Evolutionary conservation across 495 filamentous ascomycete species (phyloP), one percentile per base, ranked within the genome.

Genomic region (Clohesyomyces aquaticus): DNA sequence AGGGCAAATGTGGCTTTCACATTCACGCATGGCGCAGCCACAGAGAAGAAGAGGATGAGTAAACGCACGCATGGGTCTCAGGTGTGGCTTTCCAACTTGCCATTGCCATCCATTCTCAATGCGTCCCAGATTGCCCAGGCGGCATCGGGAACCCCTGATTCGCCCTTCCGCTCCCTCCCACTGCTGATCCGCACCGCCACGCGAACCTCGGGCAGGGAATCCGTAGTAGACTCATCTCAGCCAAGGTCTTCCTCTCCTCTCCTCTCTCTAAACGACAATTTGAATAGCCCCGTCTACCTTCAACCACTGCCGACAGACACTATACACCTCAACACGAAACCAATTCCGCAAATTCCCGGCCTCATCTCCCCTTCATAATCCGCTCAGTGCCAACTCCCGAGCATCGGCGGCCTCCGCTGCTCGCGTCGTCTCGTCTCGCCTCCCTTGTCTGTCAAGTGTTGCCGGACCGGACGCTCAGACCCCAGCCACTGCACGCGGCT

Each of bases 41-140:
- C 32, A 38, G n/a, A n/a, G n/a, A n/a, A n/a, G n/a, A n/a, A n/a
- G n/a, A n/a, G 32, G 32, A 38, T 38, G 32, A 38, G 32, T 38
- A 38, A 38, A 38, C 6, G 6, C 32, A 6, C 32, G 32, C 32
- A 38, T 38, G n/a, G n/a, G n/a, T n/a, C n/a, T n/a, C n/a, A n/a
- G n/a, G n/a, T n/a, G 32, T 14, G 32, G 32, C 32, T 38, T 38
- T 38, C 32, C 32, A 38, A 38, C 32, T 38, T 38, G 6, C n/a
- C n/a, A n/a, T n/a, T n/a, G n/a, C n/a, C n/a, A n/a, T 38, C 32
- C 14, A 14, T 6, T 38, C 32, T 38, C 32, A 38, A 38, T 14
- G 6, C 6, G 6, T 14, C 32, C 32, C 32, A 38, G 32, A 14
- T 38, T 14, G 32, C n/a, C n/a, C n/a, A n/a, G n/a, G n/a, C 32